Evolutionary conservation across 2,329 filamentous ascomycete genomes (phyloP).

Genomic region (Colletotrichum sp.): DNA sequence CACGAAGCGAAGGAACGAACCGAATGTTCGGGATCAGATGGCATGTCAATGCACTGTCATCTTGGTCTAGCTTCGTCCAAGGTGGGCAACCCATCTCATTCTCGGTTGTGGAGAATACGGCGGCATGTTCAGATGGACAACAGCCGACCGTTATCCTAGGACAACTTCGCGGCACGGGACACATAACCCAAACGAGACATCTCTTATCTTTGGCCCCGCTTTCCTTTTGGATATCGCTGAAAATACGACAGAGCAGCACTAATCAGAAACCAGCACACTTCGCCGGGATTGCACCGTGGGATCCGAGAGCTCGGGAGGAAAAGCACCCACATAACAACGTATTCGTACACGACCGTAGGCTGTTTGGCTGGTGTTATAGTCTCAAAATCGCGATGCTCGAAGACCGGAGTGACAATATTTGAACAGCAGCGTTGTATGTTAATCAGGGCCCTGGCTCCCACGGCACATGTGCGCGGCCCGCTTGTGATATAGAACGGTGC

Average conservation of each 20-base stretch:
- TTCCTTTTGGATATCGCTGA: not conserved
- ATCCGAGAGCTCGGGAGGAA: not conserved
- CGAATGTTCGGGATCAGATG: not conserved
- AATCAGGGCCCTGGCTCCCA: not conserved
- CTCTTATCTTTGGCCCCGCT: not conserved
- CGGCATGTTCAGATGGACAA: not conserved
- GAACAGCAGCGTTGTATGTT: not conserved
- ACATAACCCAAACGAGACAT: not conserved
- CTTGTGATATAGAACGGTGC: not conserved
- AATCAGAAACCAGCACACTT: not conserved
- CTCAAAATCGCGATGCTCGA: not conserved
- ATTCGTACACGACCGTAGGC: not conserved
- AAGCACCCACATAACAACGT: not conserved
- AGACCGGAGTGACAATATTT: not conserved
- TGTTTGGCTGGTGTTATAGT: not conserved
- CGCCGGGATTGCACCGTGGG: not conserved
- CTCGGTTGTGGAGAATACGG: not conserved
- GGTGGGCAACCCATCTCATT: not conserved
- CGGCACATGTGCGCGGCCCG: not conserved
- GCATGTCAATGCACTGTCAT: not conserved
- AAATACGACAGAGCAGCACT: not conserved
- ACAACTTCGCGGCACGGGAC: not conserved
- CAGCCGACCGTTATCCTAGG: not conserved
- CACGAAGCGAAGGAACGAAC: not conserved
- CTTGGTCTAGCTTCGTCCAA: not conserved